Base-by-base conservation (phyloP, 1,284 basidiomycete species). In the Gomphus sp. region DNA sequence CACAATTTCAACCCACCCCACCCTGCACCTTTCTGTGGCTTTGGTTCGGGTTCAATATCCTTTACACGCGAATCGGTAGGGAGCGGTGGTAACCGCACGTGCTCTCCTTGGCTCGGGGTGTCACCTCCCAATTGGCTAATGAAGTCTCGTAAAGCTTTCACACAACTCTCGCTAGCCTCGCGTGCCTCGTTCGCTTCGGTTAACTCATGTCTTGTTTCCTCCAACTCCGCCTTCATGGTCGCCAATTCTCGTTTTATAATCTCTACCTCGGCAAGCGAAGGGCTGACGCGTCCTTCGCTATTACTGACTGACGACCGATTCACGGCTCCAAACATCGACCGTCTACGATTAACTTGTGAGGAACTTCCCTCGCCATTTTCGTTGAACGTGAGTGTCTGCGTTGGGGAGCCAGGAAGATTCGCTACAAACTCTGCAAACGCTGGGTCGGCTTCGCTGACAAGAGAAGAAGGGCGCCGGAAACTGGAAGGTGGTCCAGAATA, bases 121-220 rank as follows among this genome's bases (percentile, higher is more conserved):
- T 70, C 68, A 4, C 80, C 81, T 44, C 81, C 82, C 66, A 87
- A 81, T 64, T 89, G 84, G 25, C 85, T 82, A 65, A 97, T 93
- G 68, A 93, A 97, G 58, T 87, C 87, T 43, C 92, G 79, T 39
- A 97, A 73, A 0, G 89, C 89, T 58, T 81, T 82, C 61, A 90
- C 84, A 67, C 91, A 94, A 2, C 80, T 80, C 64, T 97, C 93
- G n/a, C 87, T 90, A 8, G 93, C 93, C 66, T 90, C 84, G 49
- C 84, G 79, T 2, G 90, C 91, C 69, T 97, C 93, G 60, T 82
- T 87, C 1, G 86, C 79, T 66, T 95, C 92, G 33, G 70, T 72
- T 25, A 94, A 72, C 61, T 91, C 87, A 58, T 80, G 77, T 61
- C 81, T 80, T 5, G 82, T 76, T 43, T 78, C 77, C 39, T 85